These are phyloP conservation scores for Cryptosporidium parvum DNA, from an alignment of 169 alveolate species.

Conservation along the genomic window DNA sequence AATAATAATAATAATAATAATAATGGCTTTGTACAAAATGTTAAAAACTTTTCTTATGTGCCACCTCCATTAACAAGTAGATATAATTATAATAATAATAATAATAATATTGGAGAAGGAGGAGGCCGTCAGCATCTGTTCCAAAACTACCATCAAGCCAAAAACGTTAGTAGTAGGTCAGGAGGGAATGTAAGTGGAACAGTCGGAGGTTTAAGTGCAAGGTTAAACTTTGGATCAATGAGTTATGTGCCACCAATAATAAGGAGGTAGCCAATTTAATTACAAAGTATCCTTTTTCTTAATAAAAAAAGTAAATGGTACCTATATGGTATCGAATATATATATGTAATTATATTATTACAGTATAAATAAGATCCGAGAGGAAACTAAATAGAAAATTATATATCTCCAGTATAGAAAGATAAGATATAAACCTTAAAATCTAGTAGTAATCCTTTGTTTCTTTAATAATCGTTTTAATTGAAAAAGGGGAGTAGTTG, in stretches of 20 bases:
- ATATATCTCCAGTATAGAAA: not conserved
- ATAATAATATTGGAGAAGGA: not conserved
- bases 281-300: too few relatives aligned
- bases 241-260: constrained; percentile 46
- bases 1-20: not conserved
- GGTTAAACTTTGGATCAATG: not conserved
- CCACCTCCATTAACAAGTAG: constrained; percentile 30
- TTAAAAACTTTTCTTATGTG: constrained; percentile 6
- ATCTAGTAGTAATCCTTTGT: not conserved
- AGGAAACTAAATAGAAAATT: not conserved
- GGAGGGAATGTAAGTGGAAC: not conserved
- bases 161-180: too few relatives aligned
- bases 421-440: too few relatives aligned
- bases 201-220: not conserved
- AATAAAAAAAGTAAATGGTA: too few relatives aligned
- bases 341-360: not conserved
- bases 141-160: too few relatives aligned
- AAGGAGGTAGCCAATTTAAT: not conserved
- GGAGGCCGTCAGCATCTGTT: too few relatives aligned
- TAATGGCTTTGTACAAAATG: not conserved
- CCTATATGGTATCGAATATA: not conserved
- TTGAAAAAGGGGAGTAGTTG: constrained; percentile 24
- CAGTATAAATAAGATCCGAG: not conserved
- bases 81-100: too few relatives aligned
- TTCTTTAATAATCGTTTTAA: not conserved